phyloP scores from a whole-genome alignment of 192 early-diverging fungal species.

The Gigaspora rosea region DNA sequence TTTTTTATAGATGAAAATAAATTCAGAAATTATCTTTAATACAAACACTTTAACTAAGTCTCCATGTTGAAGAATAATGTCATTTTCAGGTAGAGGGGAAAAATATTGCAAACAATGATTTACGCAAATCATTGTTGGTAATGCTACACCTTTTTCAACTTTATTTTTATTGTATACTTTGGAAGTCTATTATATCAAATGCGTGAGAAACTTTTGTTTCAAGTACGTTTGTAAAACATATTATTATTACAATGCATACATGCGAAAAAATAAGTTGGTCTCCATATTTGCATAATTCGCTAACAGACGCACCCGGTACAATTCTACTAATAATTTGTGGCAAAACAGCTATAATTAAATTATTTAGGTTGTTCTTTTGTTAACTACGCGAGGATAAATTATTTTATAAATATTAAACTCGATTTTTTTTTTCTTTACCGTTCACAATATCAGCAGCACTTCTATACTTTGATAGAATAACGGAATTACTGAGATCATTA shows the following conservation, averaged over 20 bases:
- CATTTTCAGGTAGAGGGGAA: slow-evolving; percentile 67
- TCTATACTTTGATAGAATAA: slow-evolving; percentile 72
- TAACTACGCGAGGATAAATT: background rate
- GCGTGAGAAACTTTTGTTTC: background rate
- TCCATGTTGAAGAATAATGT: slow-evolving; percentile 64
- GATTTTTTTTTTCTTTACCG: slow-evolving; percentile 45
- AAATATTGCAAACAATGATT: slow-evolving; percentile 80
- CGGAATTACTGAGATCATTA: slow-evolving; percentile 66
- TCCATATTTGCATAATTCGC: slow-evolving; percentile 67
- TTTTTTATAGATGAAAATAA: background rate
- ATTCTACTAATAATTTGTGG: slow-evolving; percentile 53
- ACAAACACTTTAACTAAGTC: slow-evolving; percentile 87
- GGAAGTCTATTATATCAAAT: slow-evolving; percentile 43
- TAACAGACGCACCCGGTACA: slow-evolving; percentile 61
- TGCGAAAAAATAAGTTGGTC: slow-evolving; percentile 64
- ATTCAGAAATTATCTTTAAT: background rate
- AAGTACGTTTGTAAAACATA: slow-evolving; percentile 5
- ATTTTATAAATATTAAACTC: background rate
- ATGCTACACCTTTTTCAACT: slow-evolving; percentile 73
- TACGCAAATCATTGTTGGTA: slow-evolving; percentile 83
- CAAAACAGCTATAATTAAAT: slow-evolving; percentile 52
- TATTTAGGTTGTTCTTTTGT: background rate
- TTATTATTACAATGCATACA: slow-evolving; percentile 38
- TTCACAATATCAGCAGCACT: slow-evolving; percentile 78
- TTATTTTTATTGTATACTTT: slow-evolving; percentile 59